Percentiles rank a stretch among this genome's conserved stretches.
Evolutionary conservation across 1,284 basidiomycete genomes (phyloP).

Genomic region (Apiotrichum laibachii): DNA sequence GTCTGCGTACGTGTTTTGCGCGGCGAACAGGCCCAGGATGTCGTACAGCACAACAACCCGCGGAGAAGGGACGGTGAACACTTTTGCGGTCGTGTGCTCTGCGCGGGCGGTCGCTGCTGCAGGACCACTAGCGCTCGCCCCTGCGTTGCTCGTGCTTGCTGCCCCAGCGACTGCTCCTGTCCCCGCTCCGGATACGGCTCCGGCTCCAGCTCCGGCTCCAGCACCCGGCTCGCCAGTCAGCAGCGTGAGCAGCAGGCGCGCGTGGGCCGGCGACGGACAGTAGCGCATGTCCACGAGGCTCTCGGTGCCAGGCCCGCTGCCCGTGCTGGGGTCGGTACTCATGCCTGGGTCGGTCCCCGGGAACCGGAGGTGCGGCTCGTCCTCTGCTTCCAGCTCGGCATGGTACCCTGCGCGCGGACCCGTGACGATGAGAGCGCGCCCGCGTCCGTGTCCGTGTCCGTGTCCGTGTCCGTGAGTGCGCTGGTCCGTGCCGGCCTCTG

Average conservation of each 20-base stretch:
- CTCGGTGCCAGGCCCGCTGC: too few species aligned
- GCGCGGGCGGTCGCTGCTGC: too few species aligned
- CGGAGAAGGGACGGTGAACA: conserved; percentile 5
- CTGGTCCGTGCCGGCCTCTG: too few species aligned
- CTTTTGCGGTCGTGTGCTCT: neutral
- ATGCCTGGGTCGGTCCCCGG: conserved; percentile 14
- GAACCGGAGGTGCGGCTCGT: conserved; percentile 34
- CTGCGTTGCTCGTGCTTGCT: too few species aligned
- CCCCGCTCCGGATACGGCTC: too few species aligned
- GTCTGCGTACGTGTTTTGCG: conserved; percentile 31
- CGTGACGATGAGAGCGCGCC: conserved; percentile 37
- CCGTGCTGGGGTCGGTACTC: conserved; percentile 14
- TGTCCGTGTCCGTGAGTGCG: too few species aligned
- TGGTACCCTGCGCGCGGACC: conserved; percentile 26
- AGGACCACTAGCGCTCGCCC: too few species aligned
- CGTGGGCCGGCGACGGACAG: neutral
- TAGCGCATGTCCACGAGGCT: neutral
- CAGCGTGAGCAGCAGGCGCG: neutral
- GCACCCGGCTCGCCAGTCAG: neutral
- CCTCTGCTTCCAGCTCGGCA: conserved; percentile 33
- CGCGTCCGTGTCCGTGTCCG: neutral
- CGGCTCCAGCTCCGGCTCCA: too few species aligned
- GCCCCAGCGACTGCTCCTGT: too few species aligned
- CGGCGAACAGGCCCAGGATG: conserved; percentile 30
- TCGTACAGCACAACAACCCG: conserved; percentile 39